phyloP scores from a whole-genome alignment of 2,329 filamentous ascomycete species.

The Trichoderma afroharzianum region DNA sequence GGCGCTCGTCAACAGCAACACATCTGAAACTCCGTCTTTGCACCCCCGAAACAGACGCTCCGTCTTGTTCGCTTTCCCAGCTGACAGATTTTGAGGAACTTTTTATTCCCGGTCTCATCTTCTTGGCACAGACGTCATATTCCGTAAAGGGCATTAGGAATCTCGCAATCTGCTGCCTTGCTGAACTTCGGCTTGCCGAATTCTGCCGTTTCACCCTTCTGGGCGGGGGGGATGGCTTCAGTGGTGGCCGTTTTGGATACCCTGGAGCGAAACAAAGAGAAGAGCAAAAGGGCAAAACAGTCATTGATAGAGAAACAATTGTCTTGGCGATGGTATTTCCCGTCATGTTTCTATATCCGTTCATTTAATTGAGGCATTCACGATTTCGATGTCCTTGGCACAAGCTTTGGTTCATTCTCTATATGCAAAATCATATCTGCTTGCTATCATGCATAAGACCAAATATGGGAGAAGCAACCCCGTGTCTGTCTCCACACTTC shows the following conservation, averaged over 20 bases:
- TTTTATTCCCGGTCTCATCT: constrained; percentile 4
- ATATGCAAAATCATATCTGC: background rate
- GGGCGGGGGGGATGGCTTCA: background rate
- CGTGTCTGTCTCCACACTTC: background rate
- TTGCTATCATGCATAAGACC: background rate
- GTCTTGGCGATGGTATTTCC: background rate
- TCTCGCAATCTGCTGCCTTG: background rate
- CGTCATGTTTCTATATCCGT: background rate
- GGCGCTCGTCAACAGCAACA: background rate
- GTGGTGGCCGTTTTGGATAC: background rate
- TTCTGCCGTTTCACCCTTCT: background rate
- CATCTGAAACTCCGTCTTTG: constrained; percentile 8
- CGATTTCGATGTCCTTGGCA: background rate
- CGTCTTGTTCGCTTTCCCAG: background rate
- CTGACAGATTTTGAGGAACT: background rate
- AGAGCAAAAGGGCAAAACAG: background rate
- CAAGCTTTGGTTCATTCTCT: background rate
- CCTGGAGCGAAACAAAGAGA: background rate
- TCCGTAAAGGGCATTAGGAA: background rate
- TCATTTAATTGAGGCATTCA: background rate
- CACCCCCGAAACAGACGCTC: background rate
- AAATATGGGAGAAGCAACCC: background rate
- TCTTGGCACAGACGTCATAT: constrained; percentile 10
- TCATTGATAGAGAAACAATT: background rate
- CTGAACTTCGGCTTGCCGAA: background rate